Percentiles rank a stretch among this genome's conserved stretches.
Evolutionary conservation across 352 stramenopile genomes (phyloP).

Genomic region (Globisporangium emineosum): DNA sequence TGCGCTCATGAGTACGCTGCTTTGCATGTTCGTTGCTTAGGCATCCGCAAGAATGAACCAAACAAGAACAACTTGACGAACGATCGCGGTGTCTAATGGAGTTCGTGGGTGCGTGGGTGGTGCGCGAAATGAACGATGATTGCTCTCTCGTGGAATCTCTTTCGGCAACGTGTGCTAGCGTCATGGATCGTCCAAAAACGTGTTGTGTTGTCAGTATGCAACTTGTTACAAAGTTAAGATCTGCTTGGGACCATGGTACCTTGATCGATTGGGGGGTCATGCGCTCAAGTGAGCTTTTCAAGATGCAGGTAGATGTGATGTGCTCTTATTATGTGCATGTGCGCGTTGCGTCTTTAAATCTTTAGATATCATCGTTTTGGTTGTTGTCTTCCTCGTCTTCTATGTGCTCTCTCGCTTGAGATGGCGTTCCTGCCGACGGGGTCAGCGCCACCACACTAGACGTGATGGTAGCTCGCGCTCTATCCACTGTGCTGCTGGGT

Average conservation of each 20-base stretch:
- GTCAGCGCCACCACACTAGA: background rate
- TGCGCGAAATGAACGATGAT: no score
- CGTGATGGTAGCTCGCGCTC: background rate
- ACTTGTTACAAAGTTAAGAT: background rate
- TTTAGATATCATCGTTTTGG: constrained; percentile 25
- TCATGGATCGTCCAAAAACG: background rate
- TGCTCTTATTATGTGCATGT: no score
- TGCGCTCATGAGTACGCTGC: no score
- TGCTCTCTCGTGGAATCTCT: no score
- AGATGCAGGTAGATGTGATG: background rate
- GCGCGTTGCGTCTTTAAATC: constrained; percentile 7
- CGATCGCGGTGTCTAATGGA: no score
- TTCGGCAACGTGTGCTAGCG: no score
- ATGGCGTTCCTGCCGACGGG: background rate
- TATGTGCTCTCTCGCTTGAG: background rate
- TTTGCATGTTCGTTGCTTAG: no score
- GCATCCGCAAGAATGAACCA: no score
- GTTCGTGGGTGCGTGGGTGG: no score
- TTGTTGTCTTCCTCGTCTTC: constrained; percentile 21
- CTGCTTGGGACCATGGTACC: background rate
- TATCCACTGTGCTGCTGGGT: background rate
- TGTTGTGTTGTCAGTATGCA: background rate
- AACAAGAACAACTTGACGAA: no score
- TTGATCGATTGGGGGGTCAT: background rate
- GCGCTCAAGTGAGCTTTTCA: background rate